phyloP scores from a whole-genome alignment of 1,284 basidiomycete species.

The Cystobasidium pallidum region DNA sequence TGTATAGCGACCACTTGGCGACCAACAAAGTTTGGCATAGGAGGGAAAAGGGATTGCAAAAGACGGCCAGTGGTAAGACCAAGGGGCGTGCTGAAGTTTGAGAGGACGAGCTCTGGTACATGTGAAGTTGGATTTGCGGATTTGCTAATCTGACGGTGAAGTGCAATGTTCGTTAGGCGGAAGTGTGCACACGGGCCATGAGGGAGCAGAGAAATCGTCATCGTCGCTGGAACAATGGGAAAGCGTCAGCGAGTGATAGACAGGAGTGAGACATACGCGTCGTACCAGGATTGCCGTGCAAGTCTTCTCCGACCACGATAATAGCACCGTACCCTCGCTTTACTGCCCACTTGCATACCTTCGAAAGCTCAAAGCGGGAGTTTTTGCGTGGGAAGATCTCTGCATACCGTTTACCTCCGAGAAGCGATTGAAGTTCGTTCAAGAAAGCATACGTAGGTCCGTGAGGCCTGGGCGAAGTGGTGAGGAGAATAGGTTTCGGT shows the following conservation, averaged over 20 bases:
- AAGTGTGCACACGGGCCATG: constrained; percentile 94
- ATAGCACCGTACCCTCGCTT: constrained; percentile 84
- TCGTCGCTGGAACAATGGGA: constrained; percentile 68
- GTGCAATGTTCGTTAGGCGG: constrained; percentile 84
- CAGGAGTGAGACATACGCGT: constrained; percentile 48
- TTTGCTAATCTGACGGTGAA: constrained; percentile 83
- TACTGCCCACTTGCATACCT: constrained; percentile 91
- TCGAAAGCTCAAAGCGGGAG: constrained; percentile 89
- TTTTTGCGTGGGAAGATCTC: constrained; percentile 89
- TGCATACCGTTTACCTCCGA: constrained; percentile 73
- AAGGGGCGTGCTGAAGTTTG: constrained; percentile 90
- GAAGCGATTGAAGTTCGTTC: constrained; percentile 85
- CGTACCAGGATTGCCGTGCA: constrained; percentile 73
- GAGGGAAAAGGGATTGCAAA: constrained; percentile 94
- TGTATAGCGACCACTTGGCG: constrained; percentile 96
- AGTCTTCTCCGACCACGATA: constrained; percentile 92
- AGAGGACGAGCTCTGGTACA: constrained; percentile 92
- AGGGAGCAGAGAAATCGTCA: constrained; percentile 89
- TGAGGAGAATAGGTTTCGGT: constrained; percentile 71
- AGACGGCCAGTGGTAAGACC: constrained; percentile 90
- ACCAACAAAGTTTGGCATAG: constrained; percentile 92
- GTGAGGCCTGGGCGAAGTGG: constrained; percentile 84
- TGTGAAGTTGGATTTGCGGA: constrained; percentile 92
- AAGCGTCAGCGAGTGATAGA: background rate
- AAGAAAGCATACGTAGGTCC: constrained; percentile 84